Evolutionary conservation across 306 rosid genomes (phyloP).

Genomic region (Luffa aegyptiaca): DNA sequence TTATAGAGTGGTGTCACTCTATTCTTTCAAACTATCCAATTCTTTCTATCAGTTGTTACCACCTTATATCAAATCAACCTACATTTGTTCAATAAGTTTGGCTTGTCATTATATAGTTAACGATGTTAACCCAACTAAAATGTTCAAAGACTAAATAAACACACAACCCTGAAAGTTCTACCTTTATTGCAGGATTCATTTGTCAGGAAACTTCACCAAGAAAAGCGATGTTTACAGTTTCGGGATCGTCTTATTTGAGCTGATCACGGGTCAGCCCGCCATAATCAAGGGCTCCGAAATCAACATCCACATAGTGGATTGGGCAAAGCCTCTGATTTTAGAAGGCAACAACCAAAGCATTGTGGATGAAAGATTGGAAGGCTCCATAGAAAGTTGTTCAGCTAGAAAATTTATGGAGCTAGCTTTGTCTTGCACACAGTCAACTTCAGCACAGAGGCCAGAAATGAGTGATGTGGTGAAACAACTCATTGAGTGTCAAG

Average conservation of each 20-base stretch:
- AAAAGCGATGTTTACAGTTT: constrained; percentile 20
- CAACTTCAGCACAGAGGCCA: constrained; percentile 10
- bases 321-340: constrained; percentile 5
- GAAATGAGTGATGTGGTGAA: constrained; percentile 10
- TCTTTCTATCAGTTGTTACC: too few species aligned
- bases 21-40: too few species aligned
- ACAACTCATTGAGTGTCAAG: constrained; percentile 11
- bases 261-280: constrained; percentile 13
- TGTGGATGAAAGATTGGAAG: constrained; percentile 17
- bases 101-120: too few species aligned
- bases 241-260: constrained; percentile 18
- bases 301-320: constrained; percentile 12
- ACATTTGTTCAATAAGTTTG: too few species aligned
- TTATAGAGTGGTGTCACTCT: too few species aligned
- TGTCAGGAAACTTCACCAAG: not conserved
- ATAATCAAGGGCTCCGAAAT: not conserved
- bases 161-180: not conserved
- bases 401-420: constrained; percentile 5
- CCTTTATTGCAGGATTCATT: not conserved
- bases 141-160: too few species aligned
- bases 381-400: not conserved
- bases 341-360: constrained; percentile 5
- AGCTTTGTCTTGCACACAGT: constrained; percentile 14
- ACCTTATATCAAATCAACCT: too few species aligned
- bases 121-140: too few species aligned